Evolutionary conservation across 1,139 yeast species (phyloP).

Genomic region (Kodamaea suecica): DNA sequence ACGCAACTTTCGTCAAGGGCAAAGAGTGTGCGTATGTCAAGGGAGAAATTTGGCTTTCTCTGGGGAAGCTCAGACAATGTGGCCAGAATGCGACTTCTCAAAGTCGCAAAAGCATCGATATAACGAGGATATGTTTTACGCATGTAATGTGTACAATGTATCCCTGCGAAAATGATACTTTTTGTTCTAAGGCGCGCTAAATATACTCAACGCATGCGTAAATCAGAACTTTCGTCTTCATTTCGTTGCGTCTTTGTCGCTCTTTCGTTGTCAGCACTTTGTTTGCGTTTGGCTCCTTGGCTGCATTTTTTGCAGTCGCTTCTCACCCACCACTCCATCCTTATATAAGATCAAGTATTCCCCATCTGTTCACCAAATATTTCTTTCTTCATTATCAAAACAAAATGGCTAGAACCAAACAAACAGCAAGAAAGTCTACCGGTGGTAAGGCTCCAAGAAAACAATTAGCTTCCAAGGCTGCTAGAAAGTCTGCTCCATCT

Average conservation of each 20-base stretch:
- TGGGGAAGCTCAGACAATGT: conserved; percentile 3
- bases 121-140: conserved; percentile 4
- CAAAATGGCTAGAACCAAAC: conserved; percentile 96
- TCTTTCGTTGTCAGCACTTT: too few species aligned
- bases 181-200: too few species aligned
- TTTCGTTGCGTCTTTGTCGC: too few species aligned
- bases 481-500: conserved; percentile 97
- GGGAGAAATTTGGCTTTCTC: conserved; percentile 2
- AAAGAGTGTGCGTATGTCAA: conserved; percentile 1
- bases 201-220: too few species aligned
- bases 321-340: too few species aligned
- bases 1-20: conserved; percentile 1
- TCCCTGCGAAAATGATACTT: too few species aligned
- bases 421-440: conserved; percentile 97
- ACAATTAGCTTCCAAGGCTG: conserved; percentile 98
- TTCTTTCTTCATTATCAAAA: conserved; percentile 12
- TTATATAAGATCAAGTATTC: too few species aligned
- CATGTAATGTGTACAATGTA: conserved; percentile 1
- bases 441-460: conserved; percentile 99
- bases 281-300: too few species aligned
- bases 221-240: too few species aligned
- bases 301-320: too few species aligned
- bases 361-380: background rate
- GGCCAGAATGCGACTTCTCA: too few species aligned
- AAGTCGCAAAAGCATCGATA: conserved; percentile 2